Conservation (phyloP, 2,329 filamentous ascomycete genomes). For the Intubia oerlemansii region DNA sequence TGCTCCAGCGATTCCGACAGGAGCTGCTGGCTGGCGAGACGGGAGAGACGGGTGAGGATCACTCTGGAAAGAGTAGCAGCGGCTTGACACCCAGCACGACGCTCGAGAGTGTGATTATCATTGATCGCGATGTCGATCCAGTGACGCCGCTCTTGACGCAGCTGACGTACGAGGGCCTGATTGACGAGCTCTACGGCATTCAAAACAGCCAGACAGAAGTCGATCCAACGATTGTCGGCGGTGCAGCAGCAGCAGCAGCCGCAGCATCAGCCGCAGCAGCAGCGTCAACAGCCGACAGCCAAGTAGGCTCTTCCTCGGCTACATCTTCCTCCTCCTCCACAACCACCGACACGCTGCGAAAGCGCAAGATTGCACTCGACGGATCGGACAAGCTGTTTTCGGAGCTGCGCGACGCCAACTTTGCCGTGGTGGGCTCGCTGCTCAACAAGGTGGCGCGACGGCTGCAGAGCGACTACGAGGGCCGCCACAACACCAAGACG, state of each 20-base stretch:
- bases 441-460: constrained; percentile 82
- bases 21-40: constrained; percentile 65
- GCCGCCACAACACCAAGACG: constrained; percentile 65
- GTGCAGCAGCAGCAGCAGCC: constrained; percentile 13
- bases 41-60: constrained; percentile 35
- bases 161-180: constrained; percentile 85
- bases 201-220: constrained; percentile 84
- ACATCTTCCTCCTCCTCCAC: constrained; percentile 26
- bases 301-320: constrained; percentile 27
- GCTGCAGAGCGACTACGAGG: constrained; percentile 70
- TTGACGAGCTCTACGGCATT: constrained; percentile 86
- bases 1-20: constrained; percentile 77
- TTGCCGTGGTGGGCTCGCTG: constrained; percentile 75
- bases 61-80: no score
- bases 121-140: constrained; percentile 88
- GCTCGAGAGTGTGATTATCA: constrained; percentile 80
- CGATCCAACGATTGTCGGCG: constrained; percentile 72
- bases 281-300: no score
- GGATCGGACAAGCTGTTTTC: constrained; percentile 76
- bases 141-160: constrained; percentile 84
- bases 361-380: constrained; percentile 76
- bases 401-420: constrained; percentile 79
- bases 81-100: constrained; percentile 68
- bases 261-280: constrained; percentile 10
- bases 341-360: constrained; percentile 23